Conservation (phyloP, 257 asterid species). For the Ballota nigra region DNA sequence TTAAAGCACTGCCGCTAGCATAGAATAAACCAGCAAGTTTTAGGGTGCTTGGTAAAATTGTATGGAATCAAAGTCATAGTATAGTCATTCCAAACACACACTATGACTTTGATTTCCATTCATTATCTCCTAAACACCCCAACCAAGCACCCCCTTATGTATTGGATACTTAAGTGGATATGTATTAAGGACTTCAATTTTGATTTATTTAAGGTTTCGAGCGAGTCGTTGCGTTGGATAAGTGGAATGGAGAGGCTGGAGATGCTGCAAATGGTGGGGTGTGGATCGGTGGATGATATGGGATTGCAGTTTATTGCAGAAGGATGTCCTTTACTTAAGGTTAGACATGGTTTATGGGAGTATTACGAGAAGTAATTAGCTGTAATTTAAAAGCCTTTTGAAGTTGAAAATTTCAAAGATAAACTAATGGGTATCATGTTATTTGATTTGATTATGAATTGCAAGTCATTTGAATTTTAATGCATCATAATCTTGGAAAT, state of each 20-base stretch:
- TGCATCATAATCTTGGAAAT: not conserved
- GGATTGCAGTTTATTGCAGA: constrained; percentile 55
- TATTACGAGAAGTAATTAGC: not conserved
- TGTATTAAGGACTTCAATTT: not conserved
- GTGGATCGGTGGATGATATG: constrained; percentile 50
- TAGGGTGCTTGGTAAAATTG: too few species aligned
- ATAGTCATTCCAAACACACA: too few species aligned
- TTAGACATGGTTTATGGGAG: constrained; percentile 1
- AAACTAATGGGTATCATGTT: not conserved
- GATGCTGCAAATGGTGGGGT: constrained; percentile 58
- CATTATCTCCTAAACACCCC: too few species aligned
- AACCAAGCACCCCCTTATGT: too few species aligned
- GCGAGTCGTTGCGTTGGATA: constrained; percentile 47
- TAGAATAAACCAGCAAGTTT: too few species aligned
- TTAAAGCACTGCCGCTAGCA: too few species aligned
- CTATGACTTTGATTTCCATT: too few species aligned
- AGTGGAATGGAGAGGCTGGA: constrained; percentile 63
- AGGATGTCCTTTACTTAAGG: constrained; percentile 73
- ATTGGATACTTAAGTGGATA: not conserved
- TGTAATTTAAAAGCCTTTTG: not conserved
- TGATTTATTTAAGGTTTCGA: constrained; percentile 50
- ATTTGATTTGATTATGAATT: not conserved
- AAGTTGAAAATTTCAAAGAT: not conserved
- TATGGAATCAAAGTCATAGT: too few species aligned
- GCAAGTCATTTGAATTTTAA: not conserved